phyloP scores from a whole-genome alignment of 169 alveolate species.

The Cryptosporidium canis region DNA sequence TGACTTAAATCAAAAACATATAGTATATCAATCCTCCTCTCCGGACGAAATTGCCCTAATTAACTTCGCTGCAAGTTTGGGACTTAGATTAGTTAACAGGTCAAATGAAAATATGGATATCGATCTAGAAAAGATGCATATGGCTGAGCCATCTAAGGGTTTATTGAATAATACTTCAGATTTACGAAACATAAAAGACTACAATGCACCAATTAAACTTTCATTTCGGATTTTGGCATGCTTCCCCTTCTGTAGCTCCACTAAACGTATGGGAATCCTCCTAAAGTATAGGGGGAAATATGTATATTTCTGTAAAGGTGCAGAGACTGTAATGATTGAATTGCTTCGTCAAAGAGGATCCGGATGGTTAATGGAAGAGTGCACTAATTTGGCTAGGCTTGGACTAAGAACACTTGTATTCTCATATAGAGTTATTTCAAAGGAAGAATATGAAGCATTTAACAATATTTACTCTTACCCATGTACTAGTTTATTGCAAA shows the following conservation, averaged over 20 bases:
- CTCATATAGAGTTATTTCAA: constrained; percentile 89
- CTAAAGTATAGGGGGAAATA: constrained; percentile 85
- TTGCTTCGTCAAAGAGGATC: constrained; percentile 87
- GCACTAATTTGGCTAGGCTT: constrained; percentile 90
- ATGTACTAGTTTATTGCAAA: constrained; percentile 71
- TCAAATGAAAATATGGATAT: constrained; percentile 86
- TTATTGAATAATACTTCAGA: not conserved
- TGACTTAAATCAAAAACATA: constrained; percentile 76
- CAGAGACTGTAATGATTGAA: constrained; percentile 91
- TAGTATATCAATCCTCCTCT: constrained; percentile 94
- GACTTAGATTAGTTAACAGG: constrained; percentile 88
- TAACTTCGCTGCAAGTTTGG: constrained; percentile 91
- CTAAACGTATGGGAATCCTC: constrained; percentile 98
- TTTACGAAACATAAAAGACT: not conserved
- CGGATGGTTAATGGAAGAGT: constrained; percentile 88
- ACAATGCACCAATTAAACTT: not conserved
- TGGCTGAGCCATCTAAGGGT: not conserved
- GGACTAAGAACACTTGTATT: constrained; percentile 96
- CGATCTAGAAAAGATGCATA: constrained; percentile 73
- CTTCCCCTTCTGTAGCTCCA: constrained; percentile 96
- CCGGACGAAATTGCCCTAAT: constrained; percentile 99
- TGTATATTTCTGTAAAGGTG: constrained; percentile 89
- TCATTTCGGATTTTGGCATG: constrained; percentile 88
- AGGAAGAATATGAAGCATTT: constrained; percentile 85
- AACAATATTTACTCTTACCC: constrained; percentile 64